Conservation (phyloP, 1,284 basidiomycete species). For the Trichosporon faecale region DNA sequence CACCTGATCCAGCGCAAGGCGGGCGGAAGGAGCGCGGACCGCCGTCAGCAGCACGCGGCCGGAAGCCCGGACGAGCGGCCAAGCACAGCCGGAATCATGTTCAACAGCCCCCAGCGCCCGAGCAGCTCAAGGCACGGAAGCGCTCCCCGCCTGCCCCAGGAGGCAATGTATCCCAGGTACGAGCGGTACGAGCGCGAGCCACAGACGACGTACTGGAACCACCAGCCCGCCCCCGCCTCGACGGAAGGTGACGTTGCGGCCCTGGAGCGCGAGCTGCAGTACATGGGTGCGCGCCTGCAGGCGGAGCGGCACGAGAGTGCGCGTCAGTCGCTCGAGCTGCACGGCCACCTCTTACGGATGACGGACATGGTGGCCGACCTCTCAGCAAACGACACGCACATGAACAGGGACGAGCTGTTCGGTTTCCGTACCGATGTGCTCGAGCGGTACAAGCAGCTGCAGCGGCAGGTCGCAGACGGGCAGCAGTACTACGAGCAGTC, state of each 20-base stretch:
- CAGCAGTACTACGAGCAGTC: background rate
- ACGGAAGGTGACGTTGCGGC: slow-evolving; percentile 25
- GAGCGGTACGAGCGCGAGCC: slow-evolving; percentile 36
- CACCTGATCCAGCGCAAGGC: slow-evolving; percentile 51
- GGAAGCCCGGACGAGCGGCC: slow-evolving; percentile 24
- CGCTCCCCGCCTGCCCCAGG: background rate
- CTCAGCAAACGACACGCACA: background rate
- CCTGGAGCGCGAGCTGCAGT: slow-evolving; percentile 37
- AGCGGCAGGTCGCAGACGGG: background rate
- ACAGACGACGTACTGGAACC: slow-evolving; percentile 11
- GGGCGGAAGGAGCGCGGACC: slow-evolving; percentile 31
- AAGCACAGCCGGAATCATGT: background rate
- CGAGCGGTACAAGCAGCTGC: slow-evolving; percentile 9
- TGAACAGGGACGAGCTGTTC: slow-evolving; percentile 4
- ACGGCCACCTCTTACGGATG: slow-evolving; percentile 38
- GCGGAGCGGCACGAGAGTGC: slow-evolving; percentile 38
- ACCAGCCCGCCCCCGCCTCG: background rate
- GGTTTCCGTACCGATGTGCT: slow-evolving; percentile 3
- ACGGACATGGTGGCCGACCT: slow-evolving; percentile 18
- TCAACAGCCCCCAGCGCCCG: slow-evolving; percentile 4
- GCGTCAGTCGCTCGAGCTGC: slow-evolving; percentile 32
- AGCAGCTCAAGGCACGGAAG: background rate
- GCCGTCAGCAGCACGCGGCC: slow-evolving; percentile 14
- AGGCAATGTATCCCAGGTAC: background rate
- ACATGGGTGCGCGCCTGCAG: slow-evolving; percentile 31